Evolutionary conservation across 2,329 filamentous ascomycete species (phyloP), one percentile per base, ranked within the genome.

Genomic region (Calcarisporium arbuscula): DNA sequence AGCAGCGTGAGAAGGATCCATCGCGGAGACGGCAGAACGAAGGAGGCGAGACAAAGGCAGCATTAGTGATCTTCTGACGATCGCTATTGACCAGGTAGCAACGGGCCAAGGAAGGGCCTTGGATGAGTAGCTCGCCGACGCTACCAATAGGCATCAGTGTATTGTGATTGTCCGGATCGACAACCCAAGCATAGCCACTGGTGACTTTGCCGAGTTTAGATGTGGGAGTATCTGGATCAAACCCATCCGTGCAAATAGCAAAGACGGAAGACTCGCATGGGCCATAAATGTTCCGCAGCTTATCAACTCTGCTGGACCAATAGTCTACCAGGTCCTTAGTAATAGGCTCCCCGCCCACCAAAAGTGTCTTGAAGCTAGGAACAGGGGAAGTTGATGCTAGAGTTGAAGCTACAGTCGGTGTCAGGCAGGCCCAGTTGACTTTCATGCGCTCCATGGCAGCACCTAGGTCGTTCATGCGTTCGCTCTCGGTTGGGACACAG

Each of bases 31-130:
- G 2, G 4, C 11, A n/a, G 8, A 16, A 6, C 12, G 15, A 19
- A 16, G 17, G 12, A 22, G 8, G n/a, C 57, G 49, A 62, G 4
- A 41, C 62, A 14, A 39, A 48, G n/a, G 16, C 19, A 9, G 38
- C 15, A 6, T 32, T 15, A 3, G 28, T 17, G 7, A 57, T 42
- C 36, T 50, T 32, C 57, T 65, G 57, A 7, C 19, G 21, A 4
- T 39, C 36, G 17, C 48, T 3, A 20, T 56, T 46, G 34, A 68
- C 65, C 18, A 72, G 48, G 37, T 75, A 76, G 21, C 68, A 67
- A 17, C 62, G 53, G 19, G 64, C 68, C 9, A 76, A 20, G 12
- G 41, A 25, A 4, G 67, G 68, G 3, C 45, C 42, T 31, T 47
- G 40, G 8, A 52, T 35, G 2, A 50, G 26, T 5, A 52, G 28